A percentile compares a stretch with the other conserved stretches of the same genome.
Evolutionary conservation across 1,139 yeast genomes (phyloP).

Genomic region (Yamadazyma diospyri): DNA sequence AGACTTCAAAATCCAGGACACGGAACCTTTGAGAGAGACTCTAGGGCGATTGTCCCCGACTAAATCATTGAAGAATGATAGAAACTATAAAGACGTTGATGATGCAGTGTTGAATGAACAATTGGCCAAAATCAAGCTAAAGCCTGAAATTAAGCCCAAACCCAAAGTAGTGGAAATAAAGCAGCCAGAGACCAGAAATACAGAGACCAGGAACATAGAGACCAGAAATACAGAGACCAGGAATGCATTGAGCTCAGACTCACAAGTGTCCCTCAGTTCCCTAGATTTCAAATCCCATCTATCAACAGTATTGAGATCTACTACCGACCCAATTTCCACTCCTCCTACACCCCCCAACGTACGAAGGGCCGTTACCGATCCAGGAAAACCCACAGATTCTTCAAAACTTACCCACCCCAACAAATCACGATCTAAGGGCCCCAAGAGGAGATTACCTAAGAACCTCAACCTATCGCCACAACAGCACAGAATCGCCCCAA

Average conservation of each 20-base stretch:
- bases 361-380: slow-evolving; percentile 5
- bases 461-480: slow-evolving; percentile 8
- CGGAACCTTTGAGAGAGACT: slow-evolving; percentile 21
- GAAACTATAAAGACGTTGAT: slow-evolving; percentile 12
- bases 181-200: slow-evolving; percentile 11
- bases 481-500: too few species aligned
- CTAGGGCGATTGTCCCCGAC: slow-evolving; percentile 15
- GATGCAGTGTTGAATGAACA: slow-evolving; percentile 12
- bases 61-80: slow-evolving; percentile 1
- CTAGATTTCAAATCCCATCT: slow-evolving; percentile 14
- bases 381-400: slow-evolving; percentile 11
- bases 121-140: slow-evolving; percentile 10
- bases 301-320: slow-evolving; percentile 14
- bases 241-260: too few species aligned
- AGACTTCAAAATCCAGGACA: slow-evolving; percentile 14
- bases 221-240: slow-evolving; percentile 10
- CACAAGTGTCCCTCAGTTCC: neutral
- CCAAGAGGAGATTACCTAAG: slow-evolving; percentile 67
- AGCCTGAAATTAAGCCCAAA: slow-evolving; percentile 17
- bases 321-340: slow-evolving; percentile 13
- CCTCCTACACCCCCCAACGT: neutral
- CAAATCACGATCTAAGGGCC: slow-evolving; percentile 68
- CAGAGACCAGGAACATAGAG: slow-evolving; percentile 7
- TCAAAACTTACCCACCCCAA: slow-evolving; percentile 51
- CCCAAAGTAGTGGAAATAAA: slow-evolving; percentile 15